Percentiles rank a stretch among this genome's conserved stretches.
phyloP scores from a whole-genome alignment of 768 basidiomycete species.

The Rhizopogon rudus region DNA sequence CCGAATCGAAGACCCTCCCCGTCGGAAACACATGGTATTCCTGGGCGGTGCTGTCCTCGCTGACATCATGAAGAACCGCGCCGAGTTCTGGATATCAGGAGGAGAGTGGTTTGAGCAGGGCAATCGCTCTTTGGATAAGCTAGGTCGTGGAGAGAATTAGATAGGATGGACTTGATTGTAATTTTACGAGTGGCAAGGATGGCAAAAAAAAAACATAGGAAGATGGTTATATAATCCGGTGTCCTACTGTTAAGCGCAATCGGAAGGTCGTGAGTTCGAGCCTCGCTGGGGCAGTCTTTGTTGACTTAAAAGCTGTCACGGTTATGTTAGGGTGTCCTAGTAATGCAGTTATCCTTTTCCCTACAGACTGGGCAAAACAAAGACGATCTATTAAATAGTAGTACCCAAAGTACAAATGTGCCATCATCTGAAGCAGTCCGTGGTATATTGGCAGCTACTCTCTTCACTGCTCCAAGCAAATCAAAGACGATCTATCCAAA shows the following conservation, averaged over 20 bases:
- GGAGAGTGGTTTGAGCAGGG: conserved; percentile 97
- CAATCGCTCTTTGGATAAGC: conserved; percentile 73
- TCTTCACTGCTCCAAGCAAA: too few relatives aligned
- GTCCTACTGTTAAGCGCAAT: conserved; percentile 42
- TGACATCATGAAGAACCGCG: conserved; percentile 94
- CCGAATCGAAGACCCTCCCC: conserved; percentile 95
- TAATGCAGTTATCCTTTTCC: too few relatives aligned
- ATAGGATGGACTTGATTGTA: conserved; percentile 1
- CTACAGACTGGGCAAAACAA: too few relatives aligned
- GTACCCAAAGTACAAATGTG: too few relatives aligned
- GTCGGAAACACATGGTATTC: conserved; percentile 99
- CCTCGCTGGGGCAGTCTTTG: conserved; percentile 43
- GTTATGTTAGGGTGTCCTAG: too few relatives aligned
- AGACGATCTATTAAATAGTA: too few relatives aligned
- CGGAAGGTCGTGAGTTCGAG: conserved; percentile 52
- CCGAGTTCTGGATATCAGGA: conserved; percentile 93
- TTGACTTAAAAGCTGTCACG: neutral
- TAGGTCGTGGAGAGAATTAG: conserved; percentile 60
- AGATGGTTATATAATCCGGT: conserved; percentile 16
- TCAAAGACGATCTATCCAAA: too few relatives aligned
- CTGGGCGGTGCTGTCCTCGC: conserved; percentile 97
- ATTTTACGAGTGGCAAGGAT: neutral
- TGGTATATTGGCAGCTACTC: too few relatives aligned
- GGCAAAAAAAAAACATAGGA: neutral
- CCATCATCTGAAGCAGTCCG: too few relatives aligned